phyloP scores from a whole-genome alignment of 345 rosid species.

The Gossypium anomalum region DNA sequence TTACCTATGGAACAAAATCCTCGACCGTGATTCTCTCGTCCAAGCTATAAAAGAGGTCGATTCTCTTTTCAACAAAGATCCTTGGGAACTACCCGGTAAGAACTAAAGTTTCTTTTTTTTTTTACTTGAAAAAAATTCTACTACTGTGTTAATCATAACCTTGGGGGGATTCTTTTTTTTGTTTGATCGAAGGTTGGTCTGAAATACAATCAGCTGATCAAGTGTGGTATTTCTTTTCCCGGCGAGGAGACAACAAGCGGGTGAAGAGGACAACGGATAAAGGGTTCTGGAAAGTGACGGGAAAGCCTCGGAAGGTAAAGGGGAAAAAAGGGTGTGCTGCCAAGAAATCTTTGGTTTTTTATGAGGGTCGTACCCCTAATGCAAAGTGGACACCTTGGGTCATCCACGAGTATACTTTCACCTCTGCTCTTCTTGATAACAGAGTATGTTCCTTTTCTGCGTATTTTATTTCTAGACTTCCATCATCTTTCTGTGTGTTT shows the following conservation, averaged over 20 bases:
- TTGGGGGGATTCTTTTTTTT: neutral
- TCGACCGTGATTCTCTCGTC: conserved; percentile 17
- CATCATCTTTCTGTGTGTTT: neutral
- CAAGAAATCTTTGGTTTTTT: conserved; percentile 5
- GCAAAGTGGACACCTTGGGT: conserved; percentile 18
- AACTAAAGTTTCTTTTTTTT: neutral
- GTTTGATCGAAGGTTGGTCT: neutral
- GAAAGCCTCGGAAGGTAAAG: neutral
- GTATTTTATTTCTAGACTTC: neutral
- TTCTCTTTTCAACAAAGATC: neutral
- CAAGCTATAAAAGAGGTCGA: conserved; percentile 6
- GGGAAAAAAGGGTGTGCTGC: neutral
- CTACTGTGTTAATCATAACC: neutral
- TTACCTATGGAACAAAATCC: conserved; percentile 6
- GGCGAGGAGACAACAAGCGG: neutral
- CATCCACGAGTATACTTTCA: conserved; percentile 17
- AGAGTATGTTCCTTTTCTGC: conserved; percentile 5
- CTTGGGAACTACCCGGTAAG: conserved; percentile 1
- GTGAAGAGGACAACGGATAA: neutral
- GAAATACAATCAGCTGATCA: neutral
- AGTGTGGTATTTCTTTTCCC: conserved; percentile 12
- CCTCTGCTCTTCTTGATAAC: neutral
- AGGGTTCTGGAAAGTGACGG: conserved; percentile 15
- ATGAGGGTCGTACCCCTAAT: neutral
- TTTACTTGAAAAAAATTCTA: neutral